Base-by-base conservation (phyloP, 805 yeast genomes). In the Lipomyces yamadae region DNA sequence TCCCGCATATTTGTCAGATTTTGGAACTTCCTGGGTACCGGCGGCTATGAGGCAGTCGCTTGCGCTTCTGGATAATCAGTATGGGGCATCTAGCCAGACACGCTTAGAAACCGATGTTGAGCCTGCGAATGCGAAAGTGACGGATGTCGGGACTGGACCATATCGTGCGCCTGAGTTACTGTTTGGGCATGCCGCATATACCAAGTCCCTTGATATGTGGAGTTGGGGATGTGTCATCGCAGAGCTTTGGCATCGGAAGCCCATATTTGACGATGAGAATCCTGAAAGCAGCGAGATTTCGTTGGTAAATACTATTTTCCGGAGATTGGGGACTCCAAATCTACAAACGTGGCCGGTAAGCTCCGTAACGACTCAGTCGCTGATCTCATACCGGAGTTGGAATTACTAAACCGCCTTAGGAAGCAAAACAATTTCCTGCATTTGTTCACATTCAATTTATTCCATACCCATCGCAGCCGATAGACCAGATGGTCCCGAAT, bases 101-200 rank as follows among this genome's bases (percentile, higher is more conserved):
- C 5, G n/a, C 53, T 34, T 30, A 8, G 8, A 34, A 45, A 10
- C 37, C 11, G 29, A 85, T 70, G 70, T 50, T 4, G 82, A 76
- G 42, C 69, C 70, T 6, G 60, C 66, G 1, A 72, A 74, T 30
- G 63, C 70, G 4, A 80, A 80, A 64, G 75, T 81, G 42, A 76
- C 81, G 11, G 86, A 84, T 64, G 87, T 91, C 3, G 82, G 88
- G 29, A 88, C 93, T 0, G 87, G 88, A 1, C 81, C 81, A 42
- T 91, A 85, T 77, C 86, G 89, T 67, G 87, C 95, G 0, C 94
- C 96, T 0, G 96, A 91, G 73, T 77, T 89, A 58, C 78, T 90
- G 54, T 82, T 89, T 60, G 90, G 91, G 0, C 77, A 84, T n/a
- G 68, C 79, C 0, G 79, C 81, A 66, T 91, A 91, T 73, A 78